phyloP scores from a whole-genome alignment of 106 monocot genomes.

The Apostasia ramifera region DNA sequence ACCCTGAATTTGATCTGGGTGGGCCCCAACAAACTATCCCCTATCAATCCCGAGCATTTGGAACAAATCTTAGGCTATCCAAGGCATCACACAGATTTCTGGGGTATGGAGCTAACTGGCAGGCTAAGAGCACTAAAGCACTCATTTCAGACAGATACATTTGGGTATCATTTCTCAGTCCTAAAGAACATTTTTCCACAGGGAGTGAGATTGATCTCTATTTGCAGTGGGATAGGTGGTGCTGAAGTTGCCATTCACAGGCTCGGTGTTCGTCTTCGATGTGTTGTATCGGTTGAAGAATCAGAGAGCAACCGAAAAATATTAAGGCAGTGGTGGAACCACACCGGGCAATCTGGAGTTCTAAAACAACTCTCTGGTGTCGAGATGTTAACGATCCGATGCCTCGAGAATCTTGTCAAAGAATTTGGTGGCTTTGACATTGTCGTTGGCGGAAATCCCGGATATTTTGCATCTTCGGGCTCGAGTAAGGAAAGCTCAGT shows the following conservation, averaged over 20 bases:
- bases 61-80: constrained; percentile 76
- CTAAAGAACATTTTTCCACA: constrained; percentile 53
- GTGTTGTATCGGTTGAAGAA: constrained; percentile 71
- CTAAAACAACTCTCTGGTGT: constrained; percentile 52
- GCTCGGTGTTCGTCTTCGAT: constrained; percentile 64
- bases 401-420: constrained; percentile 26
- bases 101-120: constrained; percentile 24
- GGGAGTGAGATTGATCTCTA: constrained; percentile 62
- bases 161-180: constrained; percentile 61
- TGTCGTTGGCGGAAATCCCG: constrained; percentile 50
- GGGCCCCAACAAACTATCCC: constrained; percentile 41
- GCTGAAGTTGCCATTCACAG: constrained; percentile 54
- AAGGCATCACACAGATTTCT: constrained; percentile 33
- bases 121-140: constrained; percentile 43
- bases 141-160: constrained; percentile 69
- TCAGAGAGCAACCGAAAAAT: constrained; percentile 48
- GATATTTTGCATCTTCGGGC: constrained; percentile 7
- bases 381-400: constrained; percentile 37
- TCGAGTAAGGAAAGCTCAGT: constrained; percentile 6
- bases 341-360: constrained; percentile 45
- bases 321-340: constrained; percentile 69
- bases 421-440: constrained; percentile 77
- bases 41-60: constrained; percentile 55
- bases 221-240: constrained; percentile 73
- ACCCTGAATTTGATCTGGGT: constrained; percentile 68